Percentiles rank a stretch among this genome's conserved stretches.
Evolutionary conservation across 2,329 filamentous ascomycete genomes (phyloP).

Genomic region (Chrysoporthe austroafricana): DNA sequence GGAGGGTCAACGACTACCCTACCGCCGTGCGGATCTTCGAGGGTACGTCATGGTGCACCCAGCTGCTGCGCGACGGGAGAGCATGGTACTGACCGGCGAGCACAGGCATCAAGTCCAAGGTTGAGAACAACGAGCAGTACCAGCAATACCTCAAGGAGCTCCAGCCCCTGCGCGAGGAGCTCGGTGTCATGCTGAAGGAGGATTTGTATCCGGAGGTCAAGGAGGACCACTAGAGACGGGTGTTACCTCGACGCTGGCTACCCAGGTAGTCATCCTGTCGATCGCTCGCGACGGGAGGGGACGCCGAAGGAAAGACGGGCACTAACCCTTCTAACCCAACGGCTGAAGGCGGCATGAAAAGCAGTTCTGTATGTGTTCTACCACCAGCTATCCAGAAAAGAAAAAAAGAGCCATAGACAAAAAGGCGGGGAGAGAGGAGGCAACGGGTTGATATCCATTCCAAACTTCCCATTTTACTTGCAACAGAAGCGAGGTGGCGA

Average conservation of each 20-base stretch:
- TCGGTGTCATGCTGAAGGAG: slow-evolving; percentile 90
- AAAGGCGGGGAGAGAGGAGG: slow-evolving; percentile 7
- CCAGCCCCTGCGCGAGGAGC: slow-evolving; percentile 88
- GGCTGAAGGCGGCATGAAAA: slow-evolving; percentile 10
- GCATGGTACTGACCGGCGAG: not conserved
- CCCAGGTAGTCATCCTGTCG: slow-evolving; percentile 3
- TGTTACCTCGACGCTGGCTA: not conserved
- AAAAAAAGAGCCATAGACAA: slow-evolving; percentile 20
- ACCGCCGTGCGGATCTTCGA: slow-evolving; percentile 98
- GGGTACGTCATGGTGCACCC: slow-evolving; percentile 58
- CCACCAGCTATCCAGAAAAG: slow-evolving; percentile 8
- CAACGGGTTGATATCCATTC: slow-evolving; percentile 21
- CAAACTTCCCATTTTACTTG: slow-evolving; percentile 6
- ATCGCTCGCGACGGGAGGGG: not conserved
- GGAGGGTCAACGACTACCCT: slow-evolving; percentile 97
- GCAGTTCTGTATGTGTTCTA: slow-evolving; percentile 28
- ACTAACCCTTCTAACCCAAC: not conserved
- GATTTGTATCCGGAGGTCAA: slow-evolving; percentile 78
- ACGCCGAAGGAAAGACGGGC: not conserved
- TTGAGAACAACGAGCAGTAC: slow-evolving; percentile 98
- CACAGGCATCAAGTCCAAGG: slow-evolving; percentile 96
- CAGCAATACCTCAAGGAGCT: slow-evolving; percentile 94
- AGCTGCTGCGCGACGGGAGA: not conserved
- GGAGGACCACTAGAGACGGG: slow-evolving; percentile 39
- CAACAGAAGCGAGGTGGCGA: slow-evolving; percentile 14